Evolutionary conservation across 805 yeast species (phyloP), one percentile per base, ranked within the genome.

Genomic region (Teunomyces funiuensis): DNA sequence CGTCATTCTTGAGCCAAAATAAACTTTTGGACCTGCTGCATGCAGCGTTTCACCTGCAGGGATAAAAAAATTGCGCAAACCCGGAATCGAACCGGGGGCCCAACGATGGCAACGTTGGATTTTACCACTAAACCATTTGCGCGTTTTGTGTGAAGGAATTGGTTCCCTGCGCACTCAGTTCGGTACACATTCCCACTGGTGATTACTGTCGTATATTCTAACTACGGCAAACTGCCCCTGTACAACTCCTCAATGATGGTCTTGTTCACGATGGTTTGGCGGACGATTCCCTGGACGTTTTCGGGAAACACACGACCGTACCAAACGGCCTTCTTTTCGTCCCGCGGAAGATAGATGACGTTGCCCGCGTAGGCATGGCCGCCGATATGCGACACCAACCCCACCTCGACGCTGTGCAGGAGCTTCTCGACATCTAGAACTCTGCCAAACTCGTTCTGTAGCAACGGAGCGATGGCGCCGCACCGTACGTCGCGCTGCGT

Each of bases 341-440:
- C 14, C 14, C 11, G 25, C 11, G 58, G 57, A 47, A 81, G 80
- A 38, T 76, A 74, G 2, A 86, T 64, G 10, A 88, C 79, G 53
- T 88, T 88, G 0, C 95, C 96, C 1, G 96, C 96, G 60, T 79
- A 88, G 2, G 74, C 86, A 57, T 88, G 96, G 0, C 96, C 96
- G 1, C 96, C 95, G 29, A 88, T 69, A 58, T 88, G 96, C 9
- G 90, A 82, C 0, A 84, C 68, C 5, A 76, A 53, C 0, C 88
- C 89, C 25, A 82, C 66, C 26, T 59, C 57, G 3, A 42, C 58
- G 36, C 30, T 50, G 47, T 9, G 46, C 41, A 52, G 43, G 31
- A 77, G 31, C 0, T 58, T 60, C 33, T 72, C 65, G 1, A 47
- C 31, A 9, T 51, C 43, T 11, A 82, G 48, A 1, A 75, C 79